phyloP scores from a whole-genome alignment of 2,329 filamentous ascomycete species.

The Diaporthe capsici region DNA sequence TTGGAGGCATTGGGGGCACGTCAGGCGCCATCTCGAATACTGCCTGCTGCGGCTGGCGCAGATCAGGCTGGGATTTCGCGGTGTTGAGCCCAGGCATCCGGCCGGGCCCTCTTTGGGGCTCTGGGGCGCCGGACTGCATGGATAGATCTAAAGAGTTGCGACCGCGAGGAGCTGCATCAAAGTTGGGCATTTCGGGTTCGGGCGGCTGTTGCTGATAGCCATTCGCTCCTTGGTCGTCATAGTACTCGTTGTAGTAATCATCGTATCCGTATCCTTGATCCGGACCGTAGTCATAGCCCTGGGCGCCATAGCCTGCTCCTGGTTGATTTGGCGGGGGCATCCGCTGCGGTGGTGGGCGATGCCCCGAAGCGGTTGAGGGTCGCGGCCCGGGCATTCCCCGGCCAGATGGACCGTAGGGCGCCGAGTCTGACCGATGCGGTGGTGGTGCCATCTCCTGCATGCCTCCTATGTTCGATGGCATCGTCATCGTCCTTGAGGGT shows the following conservation, averaged over 20 bases:
- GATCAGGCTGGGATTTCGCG: conserved; percentile 77
- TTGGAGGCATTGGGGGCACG: conserved; percentile 64
- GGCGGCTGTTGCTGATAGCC: conserved; percentile 46
- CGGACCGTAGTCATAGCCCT: conserved; percentile 49
- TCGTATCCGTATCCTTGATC: conserved; percentile 56
- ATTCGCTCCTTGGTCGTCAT: conserved; percentile 55
- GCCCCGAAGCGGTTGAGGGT: conserved; percentile 68
- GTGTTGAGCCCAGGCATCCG: conserved; percentile 68
- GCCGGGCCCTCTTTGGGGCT: conserved; percentile 64
- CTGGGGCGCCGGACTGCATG: conserved; percentile 54
- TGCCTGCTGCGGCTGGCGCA: conserved; percentile 74
- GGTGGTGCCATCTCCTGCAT: conserved; percentile 52
- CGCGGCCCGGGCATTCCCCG: conserved; percentile 61
- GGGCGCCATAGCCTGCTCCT: conserved; percentile 45
- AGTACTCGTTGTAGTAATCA: conserved; percentile 70
- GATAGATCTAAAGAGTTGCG: conserved; percentile 64
- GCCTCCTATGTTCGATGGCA: conserved; percentile 64
- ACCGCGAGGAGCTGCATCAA: conserved; percentile 56
- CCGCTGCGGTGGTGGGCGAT: conserved; percentile 67
- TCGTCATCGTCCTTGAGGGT: conserved; percentile 72
- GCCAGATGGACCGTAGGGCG: conserved; percentile 61
- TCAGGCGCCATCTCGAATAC: conserved; percentile 82
- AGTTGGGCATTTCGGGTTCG: conserved; percentile 57
- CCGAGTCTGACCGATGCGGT: conserved; percentile 58
- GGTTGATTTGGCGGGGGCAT: conserved; percentile 62